Conservation (phyloP, 495 filamentous ascomycete genomes). For the Penicillium tannophilum region DNA sequence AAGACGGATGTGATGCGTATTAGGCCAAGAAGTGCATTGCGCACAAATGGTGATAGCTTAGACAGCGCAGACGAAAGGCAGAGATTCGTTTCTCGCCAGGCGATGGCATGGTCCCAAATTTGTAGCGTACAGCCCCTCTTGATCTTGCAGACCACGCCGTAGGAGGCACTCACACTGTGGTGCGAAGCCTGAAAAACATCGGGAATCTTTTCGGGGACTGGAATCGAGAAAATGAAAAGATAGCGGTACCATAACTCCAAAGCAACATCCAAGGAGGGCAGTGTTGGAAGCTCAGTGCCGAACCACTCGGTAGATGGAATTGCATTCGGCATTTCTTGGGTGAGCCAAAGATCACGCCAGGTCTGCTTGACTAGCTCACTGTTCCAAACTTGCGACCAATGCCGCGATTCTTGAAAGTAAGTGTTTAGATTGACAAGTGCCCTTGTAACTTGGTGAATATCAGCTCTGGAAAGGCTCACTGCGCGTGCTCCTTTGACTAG, state of each 20-base stretch:
- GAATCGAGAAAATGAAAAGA: conserved; percentile 70
- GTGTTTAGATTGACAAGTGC: conserved; percentile 63
- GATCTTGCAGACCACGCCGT: conserved; percentile 68
- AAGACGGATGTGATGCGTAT: conserved; percentile 62
- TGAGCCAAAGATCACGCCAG: conserved; percentile 65
- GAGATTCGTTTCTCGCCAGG: conserved; percentile 64
- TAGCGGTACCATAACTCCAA: conserved; percentile 66
- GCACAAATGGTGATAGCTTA: conserved; percentile 59
- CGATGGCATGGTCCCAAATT: conserved; percentile 71
- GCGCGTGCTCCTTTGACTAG: conserved; percentile 62
- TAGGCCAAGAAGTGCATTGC: conserved; percentile 56
- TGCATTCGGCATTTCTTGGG: conserved; percentile 56
- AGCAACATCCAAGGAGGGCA: conserved; percentile 57
- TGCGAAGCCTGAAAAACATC: conserved; percentile 69
- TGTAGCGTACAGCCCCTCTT: conserved; percentile 61
- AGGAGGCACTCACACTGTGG: conserved; percentile 64
- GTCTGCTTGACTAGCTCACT: conserved; percentile 60
- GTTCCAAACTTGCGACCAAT: conserved; percentile 67
- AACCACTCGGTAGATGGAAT: conserved; percentile 56
- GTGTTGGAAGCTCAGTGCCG: conserved; percentile 59
- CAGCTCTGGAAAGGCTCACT: conserved; percentile 48
- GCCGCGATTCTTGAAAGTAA: conserved; percentile 60
- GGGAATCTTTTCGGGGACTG: conserved; percentile 63
- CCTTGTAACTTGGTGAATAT: conserved; percentile 58
- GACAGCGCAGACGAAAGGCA: conserved; percentile 62